Evolutionary conservation across 2,329 filamentous ascomycete species (phyloP), one percentile per base, ranked within the genome.

Genomic region (Ambrosiella xylebori): DNA sequence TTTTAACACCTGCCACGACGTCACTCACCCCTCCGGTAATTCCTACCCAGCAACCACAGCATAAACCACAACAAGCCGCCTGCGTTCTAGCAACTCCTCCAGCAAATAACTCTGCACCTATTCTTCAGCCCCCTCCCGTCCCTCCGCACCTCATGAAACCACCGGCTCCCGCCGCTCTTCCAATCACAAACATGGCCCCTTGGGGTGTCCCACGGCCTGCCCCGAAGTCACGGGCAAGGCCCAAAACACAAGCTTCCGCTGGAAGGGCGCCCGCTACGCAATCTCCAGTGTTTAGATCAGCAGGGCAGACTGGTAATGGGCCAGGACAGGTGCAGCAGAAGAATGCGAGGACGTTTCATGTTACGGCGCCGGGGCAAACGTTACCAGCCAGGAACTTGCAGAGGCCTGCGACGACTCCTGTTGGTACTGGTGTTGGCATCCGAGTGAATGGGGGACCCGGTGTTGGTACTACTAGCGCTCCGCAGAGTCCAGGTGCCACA

Each of bases 151-250:
- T 56, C 8, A 47, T 60, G 13, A 54, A 52, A 13, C 58, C 58
- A 5, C 58, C 58, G 8, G 40, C 51, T n/a, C 58, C 58, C n/a
- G 54, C 58, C 40, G 50, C 55, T 35, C 58, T 60, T 13, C 55
- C 58, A 1, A 60, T 60, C 19, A 54, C 53, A n/a, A 54, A 51
- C 37, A 57, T 57, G 51, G 55, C 52, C n/a, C 52, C 58, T 35
- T 60, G 58, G 58, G 58, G 58, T 7, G 15, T 60, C 1, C 58
- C 58, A 11, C 49, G 58, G 2, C 58, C 58, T 17, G 38, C 19
- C 9, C 7, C 19, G 7, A 47, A 47, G 19, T 17, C n/a, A 15
- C 44, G 13, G 2, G 44, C n/a, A 8, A 47, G n/a, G n/a, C 9
- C 8, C n/a, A 13, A 47, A 2, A 47, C 12, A 27, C 27, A 27